Evolutionary conservation across 768 basidiomycete genomes (phyloP).

Genomic region (Mycena capillaripes): DNA sequence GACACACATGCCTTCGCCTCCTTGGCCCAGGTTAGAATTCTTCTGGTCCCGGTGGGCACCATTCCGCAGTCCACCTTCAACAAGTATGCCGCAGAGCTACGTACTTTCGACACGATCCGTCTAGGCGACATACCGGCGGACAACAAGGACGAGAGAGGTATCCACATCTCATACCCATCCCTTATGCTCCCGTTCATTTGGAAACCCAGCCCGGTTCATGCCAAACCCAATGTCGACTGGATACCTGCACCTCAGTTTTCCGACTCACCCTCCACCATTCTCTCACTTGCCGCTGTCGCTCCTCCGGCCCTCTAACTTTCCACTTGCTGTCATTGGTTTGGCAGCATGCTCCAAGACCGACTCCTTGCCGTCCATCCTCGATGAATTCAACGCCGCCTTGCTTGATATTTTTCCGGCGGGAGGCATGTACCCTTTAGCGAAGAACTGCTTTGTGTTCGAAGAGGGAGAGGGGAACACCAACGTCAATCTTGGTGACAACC

Average conservation of each 20-base stretch:
- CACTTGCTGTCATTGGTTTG: constrained; percentile 91
- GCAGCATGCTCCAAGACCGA: constrained; percentile 75
- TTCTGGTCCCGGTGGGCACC: constrained; percentile 88
- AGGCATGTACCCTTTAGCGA: constrained; percentile 82
- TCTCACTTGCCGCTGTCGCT: constrained; percentile 79
- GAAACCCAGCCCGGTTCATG: constrained; percentile 80
- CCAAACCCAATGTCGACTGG: constrained; percentile 83
- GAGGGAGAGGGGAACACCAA: constrained; percentile 71
- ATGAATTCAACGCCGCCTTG: constrained; percentile 77
- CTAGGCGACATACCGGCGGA: constrained; percentile 89
- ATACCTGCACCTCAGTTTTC: constrained; percentile 84
- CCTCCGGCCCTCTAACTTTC: constrained; percentile 84
- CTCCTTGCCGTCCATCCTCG: constrained; percentile 64
- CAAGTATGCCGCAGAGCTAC: constrained; percentile 80
- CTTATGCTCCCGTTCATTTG: constrained; percentile 24
- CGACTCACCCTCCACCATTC: constrained; percentile 79
- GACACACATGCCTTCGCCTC: constrained; percentile 82
- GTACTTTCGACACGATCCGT: constrained; percentile 78
- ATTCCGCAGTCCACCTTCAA: constrained; percentile 81
- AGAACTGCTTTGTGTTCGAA: constrained; percentile 90
- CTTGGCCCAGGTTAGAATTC: constrained; percentile 86
- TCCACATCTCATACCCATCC: constrained; percentile 34
- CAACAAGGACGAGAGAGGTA: constrained; percentile 82
- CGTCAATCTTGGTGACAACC: constrained; percentile 67
- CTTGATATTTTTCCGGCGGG: constrained; percentile 76